phyloP scores from a whole-genome alignment of 139 green algal genomes.

The Pleodorina starrii region DNA sequence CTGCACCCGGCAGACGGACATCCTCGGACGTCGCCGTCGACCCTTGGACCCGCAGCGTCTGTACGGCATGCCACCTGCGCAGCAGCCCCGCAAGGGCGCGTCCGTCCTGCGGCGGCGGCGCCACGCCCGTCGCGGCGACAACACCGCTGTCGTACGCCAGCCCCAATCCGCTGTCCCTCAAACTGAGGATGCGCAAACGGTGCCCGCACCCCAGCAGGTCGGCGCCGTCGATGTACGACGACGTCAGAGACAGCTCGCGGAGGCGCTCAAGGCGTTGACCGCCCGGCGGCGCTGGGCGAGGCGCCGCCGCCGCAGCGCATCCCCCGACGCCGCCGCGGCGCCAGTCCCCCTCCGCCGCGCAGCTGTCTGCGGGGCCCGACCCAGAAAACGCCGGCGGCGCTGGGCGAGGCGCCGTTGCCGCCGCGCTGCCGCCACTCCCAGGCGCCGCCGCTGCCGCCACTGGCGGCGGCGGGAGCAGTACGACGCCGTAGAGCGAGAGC shows the following conservation, averaged over 20 bases:
- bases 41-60: constrained; percentile 23
- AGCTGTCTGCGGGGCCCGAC: too few species aligned
- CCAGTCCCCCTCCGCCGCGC: background rate
- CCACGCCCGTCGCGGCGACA: background rate
- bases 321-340: background rate
- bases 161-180: constrained; percentile 9
- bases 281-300: background rate
- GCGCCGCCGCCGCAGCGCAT: background rate
- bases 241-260: background rate
- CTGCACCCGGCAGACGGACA: background rate
- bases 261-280: background rate
- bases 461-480: constrained; percentile 7
- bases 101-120: background rate
- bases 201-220: background rate
- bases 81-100: background rate
- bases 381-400: background rate
- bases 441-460: too few species aligned
- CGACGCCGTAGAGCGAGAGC: background rate
- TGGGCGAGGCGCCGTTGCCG: background rate
- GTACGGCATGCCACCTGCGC: constrained; percentile 21
- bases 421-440: too few species aligned
- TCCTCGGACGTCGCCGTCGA: background rate
- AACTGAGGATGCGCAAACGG: constrained; percentile 9
- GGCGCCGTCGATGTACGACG: background rate
- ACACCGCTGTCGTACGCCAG: background rate